phyloP scores from a whole-genome alignment of 805 yeast genomes.

The Maudiozyma barnettii region DNA sequence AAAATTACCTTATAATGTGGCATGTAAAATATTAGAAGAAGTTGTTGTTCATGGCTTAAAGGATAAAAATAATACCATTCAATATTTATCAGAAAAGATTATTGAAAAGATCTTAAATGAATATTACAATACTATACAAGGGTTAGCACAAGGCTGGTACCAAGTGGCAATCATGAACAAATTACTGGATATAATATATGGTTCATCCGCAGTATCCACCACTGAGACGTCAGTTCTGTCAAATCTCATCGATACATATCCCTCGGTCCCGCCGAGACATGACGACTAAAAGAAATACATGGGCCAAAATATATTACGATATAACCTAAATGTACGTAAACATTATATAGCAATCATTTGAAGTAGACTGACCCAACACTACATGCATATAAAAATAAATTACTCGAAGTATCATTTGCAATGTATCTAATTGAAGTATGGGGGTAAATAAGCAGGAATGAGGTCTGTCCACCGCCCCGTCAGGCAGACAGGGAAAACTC shows the following conservation, averaged over 20 bases:
- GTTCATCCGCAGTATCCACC: background rate
- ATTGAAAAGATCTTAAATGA: background rate
- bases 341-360: no score
- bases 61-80: slow-evolving; percentile 10
- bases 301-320: background rate
- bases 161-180: background rate
- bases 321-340: no score
- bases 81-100: background rate
- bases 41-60: slow-evolving; percentile 7
- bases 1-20: slow-evolving; percentile 1
- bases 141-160: slow-evolving; percentile 1
- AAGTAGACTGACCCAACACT: no score
- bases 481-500: no score
- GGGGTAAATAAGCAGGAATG: no score
- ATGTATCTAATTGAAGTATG: no score
- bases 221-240: background rate
- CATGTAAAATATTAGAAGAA: slow-evolving; percentile 6
- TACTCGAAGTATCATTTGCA: no score
- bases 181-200: slow-evolving; percentile 1
- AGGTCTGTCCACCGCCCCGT: no score
- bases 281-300: background rate
- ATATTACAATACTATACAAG: background rate
- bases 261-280: background rate
- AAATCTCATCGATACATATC: slow-evolving; percentile 1
- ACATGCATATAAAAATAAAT: no score